phyloP scores from a whole-genome alignment of 75 land plant species.

The Cupressus sempervirens region DNA sequence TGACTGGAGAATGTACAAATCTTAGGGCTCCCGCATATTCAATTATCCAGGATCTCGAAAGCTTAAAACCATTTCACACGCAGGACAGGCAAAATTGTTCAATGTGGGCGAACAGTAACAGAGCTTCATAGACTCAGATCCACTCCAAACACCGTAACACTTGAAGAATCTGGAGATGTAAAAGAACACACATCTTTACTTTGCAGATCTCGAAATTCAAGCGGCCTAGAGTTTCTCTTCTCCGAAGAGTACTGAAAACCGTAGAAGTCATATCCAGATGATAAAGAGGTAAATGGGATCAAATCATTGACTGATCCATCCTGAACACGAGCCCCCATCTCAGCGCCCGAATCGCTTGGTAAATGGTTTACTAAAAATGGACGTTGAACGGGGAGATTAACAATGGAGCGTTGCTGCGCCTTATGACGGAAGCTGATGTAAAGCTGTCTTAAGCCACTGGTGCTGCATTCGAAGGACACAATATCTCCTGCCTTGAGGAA shows the following conservation, averaged over 20 bases:
- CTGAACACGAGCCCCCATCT: background rate
- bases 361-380: no score
- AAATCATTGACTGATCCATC: no score
- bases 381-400: no score
- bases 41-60: no score
- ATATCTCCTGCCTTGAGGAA: conserved; percentile 35
- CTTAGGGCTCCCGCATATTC: no score
- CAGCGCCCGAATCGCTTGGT: no score
- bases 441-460: background rate
- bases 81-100: no score
- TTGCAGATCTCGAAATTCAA: background rate
- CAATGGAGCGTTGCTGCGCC: no score
- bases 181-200: background rate
- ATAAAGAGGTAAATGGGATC: background rate
- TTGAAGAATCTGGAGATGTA: background rate
- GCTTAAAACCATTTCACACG: background rate
- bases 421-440: conserved; percentile 3
- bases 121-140: background rate
- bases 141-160: background rate
- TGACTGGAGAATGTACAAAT: conserved; percentile 20
- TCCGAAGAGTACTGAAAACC: background rate
- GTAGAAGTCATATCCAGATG: background rate
- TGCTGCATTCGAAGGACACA: conserved; percentile 25
- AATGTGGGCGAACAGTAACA: no score
- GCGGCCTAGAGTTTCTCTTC: background rate